phyloP scores from a whole-genome alignment of 768 basidiomycete species.

The Boletellus ananas region DNA sequence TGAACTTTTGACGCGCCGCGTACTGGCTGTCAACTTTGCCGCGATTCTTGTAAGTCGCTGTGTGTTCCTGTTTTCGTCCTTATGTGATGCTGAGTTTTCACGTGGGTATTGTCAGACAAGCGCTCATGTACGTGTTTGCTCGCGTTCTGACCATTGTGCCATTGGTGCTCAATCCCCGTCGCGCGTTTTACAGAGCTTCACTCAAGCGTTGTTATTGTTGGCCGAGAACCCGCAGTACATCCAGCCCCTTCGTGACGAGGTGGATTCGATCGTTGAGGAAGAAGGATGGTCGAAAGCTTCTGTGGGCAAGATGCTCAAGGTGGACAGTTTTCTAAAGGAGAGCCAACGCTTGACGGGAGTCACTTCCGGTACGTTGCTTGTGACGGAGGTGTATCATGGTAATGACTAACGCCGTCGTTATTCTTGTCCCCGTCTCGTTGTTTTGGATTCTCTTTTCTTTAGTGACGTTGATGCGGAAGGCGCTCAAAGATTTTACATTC shows the following conservation, averaged over 20 bases:
- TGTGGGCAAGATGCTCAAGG: slow-evolving; percentile 29
- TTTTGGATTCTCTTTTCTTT: too few relatives aligned
- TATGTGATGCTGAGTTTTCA: neutral
- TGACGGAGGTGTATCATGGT: too few relatives aligned
- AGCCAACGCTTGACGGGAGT: slow-evolving; percentile 31
- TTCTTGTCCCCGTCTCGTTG: neutral
- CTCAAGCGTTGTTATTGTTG: slow-evolving; percentile 34
- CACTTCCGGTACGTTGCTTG: slow-evolving; percentile 20
- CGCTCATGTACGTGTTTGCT: slow-evolving; percentile 8
- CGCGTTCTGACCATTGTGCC: neutral
- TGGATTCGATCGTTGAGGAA: slow-evolving; percentile 7
- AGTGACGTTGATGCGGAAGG: slow-evolving; percentile 33
- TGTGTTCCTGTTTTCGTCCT: neutral
- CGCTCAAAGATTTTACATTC: slow-evolving; percentile 31
- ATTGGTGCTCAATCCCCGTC: neutral
- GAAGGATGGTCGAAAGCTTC: slow-evolving; percentile 26
- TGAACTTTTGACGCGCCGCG: slow-evolving; percentile 21
- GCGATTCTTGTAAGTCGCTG: slow-evolving; percentile 22
- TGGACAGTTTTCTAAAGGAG: slow-evolving; percentile 42
- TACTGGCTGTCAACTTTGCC: slow-evolving; percentile 19
- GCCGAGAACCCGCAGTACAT: slow-evolving; percentile 34
- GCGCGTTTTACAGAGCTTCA: slow-evolving; percentile 25
- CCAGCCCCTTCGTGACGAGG: slow-evolving; percentile 6
- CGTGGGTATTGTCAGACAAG: slow-evolving; percentile 17
- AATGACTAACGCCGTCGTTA: too few relatives aligned